These are phyloP conservation scores for Sesbania bispinosa DNA, from an alignment of 306 rosid genomes.

Conservation along the genomic window DNA sequence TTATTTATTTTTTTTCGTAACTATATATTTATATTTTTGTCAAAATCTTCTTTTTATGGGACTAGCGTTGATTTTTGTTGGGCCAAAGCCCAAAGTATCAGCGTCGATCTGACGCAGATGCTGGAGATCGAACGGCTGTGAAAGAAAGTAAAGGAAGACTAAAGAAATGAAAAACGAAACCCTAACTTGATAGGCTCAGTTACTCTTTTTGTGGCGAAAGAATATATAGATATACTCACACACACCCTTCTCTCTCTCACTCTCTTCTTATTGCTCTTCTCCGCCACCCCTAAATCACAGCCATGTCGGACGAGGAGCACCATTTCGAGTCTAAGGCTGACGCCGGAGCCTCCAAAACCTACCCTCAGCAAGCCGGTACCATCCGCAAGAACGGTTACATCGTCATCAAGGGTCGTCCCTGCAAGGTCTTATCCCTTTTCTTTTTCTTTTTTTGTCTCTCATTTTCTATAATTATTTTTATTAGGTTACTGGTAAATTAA, in stretches of 20 bases:
- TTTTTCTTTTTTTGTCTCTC: neutral
- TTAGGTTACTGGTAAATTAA: neutral
- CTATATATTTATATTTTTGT: too few species aligned
- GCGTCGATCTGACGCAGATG: slow-evolving; percentile 14
- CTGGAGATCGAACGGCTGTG: neutral
- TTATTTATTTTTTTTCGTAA: too few species aligned
- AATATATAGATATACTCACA: neutral
- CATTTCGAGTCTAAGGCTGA: slow-evolving; percentile 78
- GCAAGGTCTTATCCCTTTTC: slow-evolving; percentile 42
- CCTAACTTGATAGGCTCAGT: slow-evolving; percentile 17
- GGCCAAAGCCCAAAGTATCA: neutral
- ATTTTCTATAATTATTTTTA: neutral
- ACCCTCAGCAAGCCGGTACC: slow-evolving; percentile 80
- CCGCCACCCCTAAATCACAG: neutral
- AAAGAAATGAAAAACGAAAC: neutral
- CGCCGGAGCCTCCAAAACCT: slow-evolving; percentile 79
- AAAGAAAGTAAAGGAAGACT: neutral
- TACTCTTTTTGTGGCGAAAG: neutral
- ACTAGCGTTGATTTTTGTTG: too few species aligned
- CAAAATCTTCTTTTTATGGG: too few species aligned
- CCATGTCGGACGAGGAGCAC: slow-evolving; percentile 78
- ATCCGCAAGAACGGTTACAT: slow-evolving; percentile 76
- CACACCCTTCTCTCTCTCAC: neutral
- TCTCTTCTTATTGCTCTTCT: neutral
- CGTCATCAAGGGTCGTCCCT: slow-evolving; percentile 66